Evolutionary conservation across 1,284 basidiomycete species (phyloP), one percentile per base, ranked within the genome.

Genomic region (Ganoderma sp.): DNA sequence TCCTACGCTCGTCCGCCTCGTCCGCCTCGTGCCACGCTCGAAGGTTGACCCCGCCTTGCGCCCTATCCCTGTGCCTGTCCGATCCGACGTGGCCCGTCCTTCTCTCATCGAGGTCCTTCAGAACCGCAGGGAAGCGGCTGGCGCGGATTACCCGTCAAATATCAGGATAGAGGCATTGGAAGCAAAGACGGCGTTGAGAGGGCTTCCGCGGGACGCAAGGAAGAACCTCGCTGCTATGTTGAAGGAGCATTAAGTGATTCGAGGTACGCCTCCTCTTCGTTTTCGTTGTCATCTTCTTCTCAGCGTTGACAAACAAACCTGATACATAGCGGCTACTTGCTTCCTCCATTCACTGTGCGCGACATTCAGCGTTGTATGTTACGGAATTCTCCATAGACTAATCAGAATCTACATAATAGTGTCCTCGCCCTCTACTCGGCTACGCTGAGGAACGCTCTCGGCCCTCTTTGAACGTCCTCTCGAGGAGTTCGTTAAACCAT

Each of bases 401-500:
- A n/a, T 32, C 32, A 32, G 32, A 32, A 32, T 37, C 56, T 58
- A n/a, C 32, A 58, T 58, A 58, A 58, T 39, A 37, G 34, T 10
- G 56, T 34, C 37, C 34, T 37, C 22, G 17, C 6, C 22, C n/a
- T 10, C 58, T 14, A 15, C 39, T n/a, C 57, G 15, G n/a, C 41
- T 60, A 43, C 41, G 22, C 37, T 25, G 58, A 43, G 17, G 58
- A 60, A 17, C 68, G 77, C 68, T 79, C 78, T 68, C 76, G 77
- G 2, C 88, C 89, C 77, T 92, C 87, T 62, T 80, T 78, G 69
- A 90, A 84, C 0, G 84, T 84, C 63, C 82, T 80, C 77, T 90
- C 88, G 28, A 93, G 68, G 9, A 91, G 72, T n/a, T 75, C 77
- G 72, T 91, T 90, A 74, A 90, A 89, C 75, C 81, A 77, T 19